These are phyloP conservation scores for Annulohypoxylon bovei DNA, from an alignment of 495 filamentous ascomycete genomes.

Conservation along the genomic window DNA sequence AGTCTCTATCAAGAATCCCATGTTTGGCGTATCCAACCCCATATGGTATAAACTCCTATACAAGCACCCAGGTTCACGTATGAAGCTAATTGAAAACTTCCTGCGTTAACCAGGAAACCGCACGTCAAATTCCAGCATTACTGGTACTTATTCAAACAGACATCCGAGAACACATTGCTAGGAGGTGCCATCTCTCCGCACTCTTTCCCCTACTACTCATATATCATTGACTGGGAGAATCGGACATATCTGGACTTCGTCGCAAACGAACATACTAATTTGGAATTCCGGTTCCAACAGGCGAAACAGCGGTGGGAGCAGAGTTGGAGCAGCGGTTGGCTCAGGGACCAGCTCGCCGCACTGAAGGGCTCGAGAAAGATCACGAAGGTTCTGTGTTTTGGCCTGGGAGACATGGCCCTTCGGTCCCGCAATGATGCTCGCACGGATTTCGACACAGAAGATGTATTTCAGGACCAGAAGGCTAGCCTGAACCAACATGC, in stretches of 20 bases:
- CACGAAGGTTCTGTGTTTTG: conserved; percentile 20
- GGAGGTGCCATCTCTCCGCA: neutral
- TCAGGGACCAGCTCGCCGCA: neutral
- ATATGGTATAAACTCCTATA: conserved; percentile 8
- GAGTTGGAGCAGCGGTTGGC: neutral
- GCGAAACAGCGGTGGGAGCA: neutral
- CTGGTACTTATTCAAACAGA: conserved; percentile 4
- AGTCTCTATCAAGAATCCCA: conserved; percentile 6
- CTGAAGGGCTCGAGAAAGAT: conserved; percentile 3
- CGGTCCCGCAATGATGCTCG: neutral
- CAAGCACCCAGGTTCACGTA: neutral
- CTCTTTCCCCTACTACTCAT: conserved; percentile 10
- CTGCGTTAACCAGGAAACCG: neutral
- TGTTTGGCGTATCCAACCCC: neutral
- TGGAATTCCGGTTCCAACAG: neutral
- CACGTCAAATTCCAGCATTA: conserved; percentile 10
- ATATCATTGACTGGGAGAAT: conserved; percentile 16
- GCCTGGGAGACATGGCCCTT: conserved; percentile 10
- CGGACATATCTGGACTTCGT: conserved; percentile 1
- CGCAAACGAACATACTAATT: neutral
- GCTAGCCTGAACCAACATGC: conserved; percentile 2
- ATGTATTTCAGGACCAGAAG: neutral
- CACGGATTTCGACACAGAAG: neutral
- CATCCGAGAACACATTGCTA: neutral
- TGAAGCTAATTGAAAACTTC: neutral